Base-by-base conservation (phyloP, 371 early-diverging fungal species). In the Mucor circinelloides region DNA sequence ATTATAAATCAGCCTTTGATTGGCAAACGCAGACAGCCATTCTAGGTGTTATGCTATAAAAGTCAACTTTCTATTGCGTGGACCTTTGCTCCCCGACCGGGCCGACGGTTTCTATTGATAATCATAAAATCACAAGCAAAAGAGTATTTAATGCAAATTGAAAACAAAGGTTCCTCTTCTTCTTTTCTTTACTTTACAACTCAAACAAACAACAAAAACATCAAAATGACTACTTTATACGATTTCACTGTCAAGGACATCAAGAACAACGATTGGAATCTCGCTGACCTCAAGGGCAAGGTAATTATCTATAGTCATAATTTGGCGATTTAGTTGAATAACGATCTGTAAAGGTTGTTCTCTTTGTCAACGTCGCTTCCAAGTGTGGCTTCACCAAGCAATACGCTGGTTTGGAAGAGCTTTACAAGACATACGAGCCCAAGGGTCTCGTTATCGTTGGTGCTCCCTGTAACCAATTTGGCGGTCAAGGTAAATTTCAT, bases 381-480 rank as follows among this genome's bases (percentile, higher is more conserved):
- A 87, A 95, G 71, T 99, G 99, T 81, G 96, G 96, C 4, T 93
- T 93, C 71, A 95, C 98, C n/a, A 79, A 86, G 23, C 94, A 95
- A 72, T 97, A 95, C 83, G 68, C 73, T 34, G 91, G 89, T 27
- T 86, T 99, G 30, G 90, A 92, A 81, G 70, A 85, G 58, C 83
- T 98, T 30, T 80, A 94, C 84, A 74, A 95, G 56, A 84, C 90
- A 69, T 91, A 92, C 82, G 76, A 87, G 27, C 91, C 90, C 55
- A 63, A 68, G 57, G 95, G 93, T 19, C 78, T 91, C 31, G 83
- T 81, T 28, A 74, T 93, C 52, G 75, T 93, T 48, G 92, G 91
- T 19, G 94, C 93, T 71, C 97, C 97, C 21, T 93, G 93, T 71
- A 95, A 93, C 74, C 94, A 94, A 82, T 94, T 95, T 72, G 87